Percentiles rank a stretch among this genome's conserved stretches.
These are phyloP conservation scores for Sabuloglossum arenarium DNA, from an alignment of 495 filamentous ascomycete species.

Conservation along the genomic window DNA sequence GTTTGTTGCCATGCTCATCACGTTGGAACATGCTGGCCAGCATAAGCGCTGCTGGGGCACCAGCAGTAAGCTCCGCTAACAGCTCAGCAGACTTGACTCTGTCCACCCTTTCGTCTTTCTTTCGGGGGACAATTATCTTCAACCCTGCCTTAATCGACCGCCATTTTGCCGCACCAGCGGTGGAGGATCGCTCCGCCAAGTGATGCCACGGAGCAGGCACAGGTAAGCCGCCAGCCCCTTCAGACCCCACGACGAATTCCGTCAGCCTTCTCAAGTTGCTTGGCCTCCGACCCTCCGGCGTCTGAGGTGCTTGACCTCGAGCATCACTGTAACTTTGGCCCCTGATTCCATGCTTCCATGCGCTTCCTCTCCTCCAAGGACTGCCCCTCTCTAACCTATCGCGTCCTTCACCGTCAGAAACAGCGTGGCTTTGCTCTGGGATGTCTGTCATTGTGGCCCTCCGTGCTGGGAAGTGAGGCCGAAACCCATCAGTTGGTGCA, in stretches of 20 bases:
- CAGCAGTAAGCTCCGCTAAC: conserved; percentile 84
- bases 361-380: conserved; percentile 30
- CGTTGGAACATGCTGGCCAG: conserved; percentile 92
- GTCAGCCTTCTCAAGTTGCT: conserved; percentile 60
- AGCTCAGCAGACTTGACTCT: conserved; percentile 90
- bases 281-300: conserved; percentile 36
- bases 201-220: conserved; percentile 31
- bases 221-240: conserved; percentile 24
- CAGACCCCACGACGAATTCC: conserved; percentile 36
- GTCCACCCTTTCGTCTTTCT: conserved; percentile 71
- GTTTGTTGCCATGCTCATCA: conserved; percentile 86
- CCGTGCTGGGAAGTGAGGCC: conserved; percentile 35
- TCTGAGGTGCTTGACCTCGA: conserved; percentile 15
- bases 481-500: conserved; percentile 24
- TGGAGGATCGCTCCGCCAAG: conserved; percentile 39
- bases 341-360: conserved; percentile 34
- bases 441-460: conserved; percentile 50
- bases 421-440: conserved; percentile 40
- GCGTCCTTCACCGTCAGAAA: conserved; percentile 81
- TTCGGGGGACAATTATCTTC: conserved; percentile 56
- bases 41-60: conserved; percentile 76
- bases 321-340: conserved; percentile 31
- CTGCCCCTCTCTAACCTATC: conserved; percentile 40
- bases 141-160: conserved; percentile 65
- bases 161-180: conserved; percentile 71